phyloP scores from a whole-genome alignment of 176 grass and related monocot species.

The Rhipidocladum racemiflorum region DNA sequence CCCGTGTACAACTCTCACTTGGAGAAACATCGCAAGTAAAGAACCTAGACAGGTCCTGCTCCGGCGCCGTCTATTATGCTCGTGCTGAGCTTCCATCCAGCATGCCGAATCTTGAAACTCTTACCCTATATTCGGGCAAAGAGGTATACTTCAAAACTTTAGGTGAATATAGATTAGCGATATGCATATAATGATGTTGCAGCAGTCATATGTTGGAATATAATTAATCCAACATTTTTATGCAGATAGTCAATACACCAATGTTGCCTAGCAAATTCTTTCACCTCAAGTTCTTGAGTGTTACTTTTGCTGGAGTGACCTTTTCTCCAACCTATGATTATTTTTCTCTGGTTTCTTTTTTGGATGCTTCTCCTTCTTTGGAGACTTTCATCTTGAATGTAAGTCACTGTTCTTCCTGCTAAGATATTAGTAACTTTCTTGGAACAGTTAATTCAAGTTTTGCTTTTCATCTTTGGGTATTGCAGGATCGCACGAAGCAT shows the following conservation, averaged over 20 bases:
- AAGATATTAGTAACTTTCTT: not conserved
- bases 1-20: not conserved
- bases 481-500: accelerated
- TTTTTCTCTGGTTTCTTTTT: slow-evolving; percentile 7
- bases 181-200: not conserved
- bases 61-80: not conserved
- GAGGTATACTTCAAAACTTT: slow-evolving; percentile 6
- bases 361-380: slow-evolving; percentile 5
- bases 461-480: slow-evolving; percentile 1
- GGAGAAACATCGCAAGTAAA: not conserved
- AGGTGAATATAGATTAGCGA: not conserved
- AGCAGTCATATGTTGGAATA: not conserved
- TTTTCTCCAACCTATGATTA: not conserved
- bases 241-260: slow-evolving; percentile 4
- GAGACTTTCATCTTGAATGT: not conserved
- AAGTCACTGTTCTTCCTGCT: not conserved
- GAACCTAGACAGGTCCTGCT: not conserved
- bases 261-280: not conserved
- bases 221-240: not conserved
- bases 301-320: accelerated
- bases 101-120: slow-evolving; percentile 28
- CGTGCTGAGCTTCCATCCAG: not conserved
- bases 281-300: not conserved
- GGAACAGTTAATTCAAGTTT: not conserved
- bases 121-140: accelerated